Conservation (phyloP, 73 alveolate species). For the Paramecium sonneborni region DNA sequence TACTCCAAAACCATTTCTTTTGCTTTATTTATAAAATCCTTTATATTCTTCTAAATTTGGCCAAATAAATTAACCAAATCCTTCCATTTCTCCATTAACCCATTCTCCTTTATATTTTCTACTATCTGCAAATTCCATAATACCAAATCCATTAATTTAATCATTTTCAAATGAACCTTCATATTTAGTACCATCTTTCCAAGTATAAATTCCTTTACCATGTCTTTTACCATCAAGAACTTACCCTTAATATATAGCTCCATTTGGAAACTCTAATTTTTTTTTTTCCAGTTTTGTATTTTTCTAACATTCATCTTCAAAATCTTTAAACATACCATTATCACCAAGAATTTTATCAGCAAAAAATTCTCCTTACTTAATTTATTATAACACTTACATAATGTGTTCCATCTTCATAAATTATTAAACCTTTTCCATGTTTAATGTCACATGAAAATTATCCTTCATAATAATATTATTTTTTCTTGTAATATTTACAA, state of each 20-base stretch:
- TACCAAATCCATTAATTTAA: slow-evolving; percentile 74
- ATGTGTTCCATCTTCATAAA: background rate
- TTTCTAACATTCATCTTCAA: background rate
- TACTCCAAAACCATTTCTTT: slow-evolving; percentile 77
- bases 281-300: background rate
- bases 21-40: slow-evolving; percentile 64
- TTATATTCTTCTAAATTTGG: slow-evolving; percentile 18
- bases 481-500: background rate
- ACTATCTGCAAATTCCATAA: slow-evolving; percentile 77
- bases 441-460: background rate
- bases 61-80: slow-evolving; percentile 65
- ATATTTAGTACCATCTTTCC: slow-evolving; percentile 75
- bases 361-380: slow-evolving; percentile 5
- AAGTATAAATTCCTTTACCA: slow-evolving; percentile 74
- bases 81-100: slow-evolving; percentile 75
- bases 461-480: slow-evolving; percentile 34
- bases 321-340: background rate
- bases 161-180: slow-evolving; percentile 74
- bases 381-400: background rate
- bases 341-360: background rate
- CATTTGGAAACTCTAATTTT: slow-evolving; percentile 1
- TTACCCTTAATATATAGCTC: slow-evolving; percentile 40
- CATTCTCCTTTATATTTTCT: slow-evolving; percentile 75
- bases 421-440: slow-evolving; percentile 23
- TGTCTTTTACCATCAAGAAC: slow-evolving; percentile 57